Evolutionary conservation across 345 rosid genomes (phyloP).

Genomic region (Arabidopsis thaliana): TAIR10.1 NC_003076.8:8029501-8030000

Average conservation of each 20-base stretch:
- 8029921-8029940: conserved; percentile 88
- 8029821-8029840: conserved; percentile 84
- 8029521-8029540: not conserved
- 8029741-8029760: not conserved
- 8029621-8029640: conserved; percentile 72
- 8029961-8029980: conserved; percentile 79
- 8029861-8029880: conserved; percentile 66
- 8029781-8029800: conserved; percentile 9
- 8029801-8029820: conserved; percentile 42
- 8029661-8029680: conserved; percentile 68
- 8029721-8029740: not conserved
- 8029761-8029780: not conserved
- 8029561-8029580: conserved; percentile 53
- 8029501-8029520: not conserved
- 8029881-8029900: conserved; percentile 59
- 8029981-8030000: conserved; percentile 78
- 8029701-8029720: not conserved
- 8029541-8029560: not conserved
- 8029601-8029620: conserved; percentile 58
- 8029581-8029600: conserved; percentile 67
- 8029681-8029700: conserved; percentile 86
- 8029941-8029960: conserved; percentile 77
- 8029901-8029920: conserved; percentile 77
- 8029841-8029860: conserved; percentile 75
- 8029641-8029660: conserved; percentile 84